Percentiles rank a stretch among this genome's conserved stretches.
phyloP scores from a whole-genome alignment of 768 basidiomycete species.

The Coprinellus micaceus region DNA sequence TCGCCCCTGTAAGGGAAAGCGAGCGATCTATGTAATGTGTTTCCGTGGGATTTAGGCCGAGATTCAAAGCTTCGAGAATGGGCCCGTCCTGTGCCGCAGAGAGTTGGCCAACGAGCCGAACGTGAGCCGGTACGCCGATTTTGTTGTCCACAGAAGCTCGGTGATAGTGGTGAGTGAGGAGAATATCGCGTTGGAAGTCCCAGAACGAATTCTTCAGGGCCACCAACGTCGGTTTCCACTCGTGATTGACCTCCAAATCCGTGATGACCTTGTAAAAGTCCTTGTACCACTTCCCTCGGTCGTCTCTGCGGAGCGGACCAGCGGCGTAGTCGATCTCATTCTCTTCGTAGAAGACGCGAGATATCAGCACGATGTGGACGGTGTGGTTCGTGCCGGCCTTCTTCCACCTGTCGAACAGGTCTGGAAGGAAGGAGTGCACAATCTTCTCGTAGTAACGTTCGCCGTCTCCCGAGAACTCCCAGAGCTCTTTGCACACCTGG shows the following conservation, averaged over 20 bases:
- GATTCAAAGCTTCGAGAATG: conserved; percentile 90
- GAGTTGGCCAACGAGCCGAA: conserved; percentile 71
- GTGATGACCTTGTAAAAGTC: conserved; percentile 96
- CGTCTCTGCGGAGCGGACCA: conserved; percentile 73
- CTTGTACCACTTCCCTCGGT: conserved; percentile 80
- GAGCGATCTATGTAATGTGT: conserved; percentile 96
- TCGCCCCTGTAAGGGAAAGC: conserved; percentile 80
- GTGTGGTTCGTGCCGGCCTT: conserved; percentile 86
- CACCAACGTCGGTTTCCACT: conserved; percentile 86
- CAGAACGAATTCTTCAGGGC: conserved; percentile 86
- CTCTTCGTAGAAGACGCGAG: conserved; percentile 84
- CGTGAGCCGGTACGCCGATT: conserved; percentile 47
- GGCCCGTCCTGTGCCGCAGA: conserved; percentile 92
- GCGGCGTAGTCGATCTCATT: conserved; percentile 79
- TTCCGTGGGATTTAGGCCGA: conserved; percentile 89
- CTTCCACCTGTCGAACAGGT: conserved; percentile 81
- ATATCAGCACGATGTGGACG: conserved; percentile 91
- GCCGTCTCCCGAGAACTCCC: conserved; percentile 96
- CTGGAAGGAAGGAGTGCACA: conserved; percentile 93
- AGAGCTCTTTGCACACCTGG: conserved; percentile 92
- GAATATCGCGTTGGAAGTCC: conserved; percentile 88
- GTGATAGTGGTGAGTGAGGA: conserved; percentile 86
- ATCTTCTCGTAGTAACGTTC: conserved; percentile 96
- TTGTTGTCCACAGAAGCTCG: conserved; percentile 51
- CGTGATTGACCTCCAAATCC: conserved; percentile 82